Conservation (phyloP, 352 stramenopile species). For the Globisporangium cylindrosporum region DNA sequence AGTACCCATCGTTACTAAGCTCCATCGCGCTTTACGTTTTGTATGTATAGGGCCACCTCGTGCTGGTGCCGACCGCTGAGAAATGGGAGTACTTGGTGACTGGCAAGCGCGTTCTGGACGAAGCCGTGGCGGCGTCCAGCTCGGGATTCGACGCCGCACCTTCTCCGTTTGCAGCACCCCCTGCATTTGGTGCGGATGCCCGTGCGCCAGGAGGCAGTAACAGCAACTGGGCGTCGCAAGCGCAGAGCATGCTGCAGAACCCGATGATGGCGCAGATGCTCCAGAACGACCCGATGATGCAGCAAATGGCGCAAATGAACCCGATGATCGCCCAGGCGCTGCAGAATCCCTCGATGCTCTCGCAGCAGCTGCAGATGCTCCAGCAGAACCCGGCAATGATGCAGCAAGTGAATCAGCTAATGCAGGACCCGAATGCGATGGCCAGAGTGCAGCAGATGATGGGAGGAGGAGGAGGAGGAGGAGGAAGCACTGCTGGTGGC, state of each 20-base stretch:
- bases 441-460: constrained; percentile 75
- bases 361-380: constrained; percentile 61
- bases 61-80: constrained; percentile 66
- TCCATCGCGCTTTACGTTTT: neutral
- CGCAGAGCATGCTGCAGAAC: constrained; percentile 71
- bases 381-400: constrained; percentile 83
- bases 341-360: constrained; percentile 69
- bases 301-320: constrained; percentile 78
- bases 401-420: constrained; percentile 80
- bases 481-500: neutral
- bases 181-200: neutral
- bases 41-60: constrained; percentile 42
- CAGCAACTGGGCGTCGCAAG: constrained; percentile 50
- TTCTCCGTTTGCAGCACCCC: neutral
- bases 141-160: constrained; percentile 17
- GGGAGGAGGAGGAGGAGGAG: neutral
- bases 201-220: neutral
- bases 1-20: neutral
- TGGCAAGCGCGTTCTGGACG: constrained; percentile 67
- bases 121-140: constrained; percentile 18
- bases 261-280: constrained; percentile 69
- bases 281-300: constrained; percentile 65
- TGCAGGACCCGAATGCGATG: constrained; percentile 72
- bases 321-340: constrained; percentile 76
- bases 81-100: constrained; percentile 73